Base-by-base conservation (phyloP, 1,139 yeast genomes). In the Yamadazyma sp. region DNA sequence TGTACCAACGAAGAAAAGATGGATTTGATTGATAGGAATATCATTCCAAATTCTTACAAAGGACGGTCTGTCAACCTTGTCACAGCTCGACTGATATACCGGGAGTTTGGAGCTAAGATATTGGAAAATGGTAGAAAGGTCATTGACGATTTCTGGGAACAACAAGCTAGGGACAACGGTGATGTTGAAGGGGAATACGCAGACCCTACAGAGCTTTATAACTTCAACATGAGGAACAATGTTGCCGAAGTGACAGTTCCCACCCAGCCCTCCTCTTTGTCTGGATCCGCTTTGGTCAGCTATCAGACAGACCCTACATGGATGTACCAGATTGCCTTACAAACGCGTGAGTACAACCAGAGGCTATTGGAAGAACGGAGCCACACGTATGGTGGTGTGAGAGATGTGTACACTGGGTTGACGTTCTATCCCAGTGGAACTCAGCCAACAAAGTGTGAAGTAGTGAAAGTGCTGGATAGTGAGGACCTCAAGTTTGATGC, bases 41-140 rank as follows among this genome's bases (percentile, higher is more conserved):
- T 88, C 34, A 79, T 92, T 49, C 97, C 98, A 1, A 86, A 83
- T 49, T 86, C 96, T 4, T 92, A 89, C 62, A 87, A 89, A 61
- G 95, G 95, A 32, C 76, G 98, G 48, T 79, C 91, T 0, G 92
- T 92, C 26, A 89, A 92, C 45, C 71, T 92, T 39, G 96, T 92
- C 2, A 83, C 97, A 2, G 98, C 98, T 0, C 77, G 95, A 43
- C 83, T 95, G 12, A 83, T 89, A 3, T 94, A 78, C 62, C 77
- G 91, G 48, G 98, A 91, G 60, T 92, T 94, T 65, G 99, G 99
- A 4, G 88, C 96, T 15, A 78, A 79, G 46, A 79, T 91, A 41
- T 71, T 92, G 35, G 76, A 79, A 17, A 86, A 88, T 41, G 98
- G 99, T 30, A 78, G 77, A 47, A 80, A 86, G 48, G 85, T 87